These are phyloP conservation scores for Trypanosoma vivax DNA, from an alignment of 208 protist genomes.

Conservation along the genomic window DNA sequence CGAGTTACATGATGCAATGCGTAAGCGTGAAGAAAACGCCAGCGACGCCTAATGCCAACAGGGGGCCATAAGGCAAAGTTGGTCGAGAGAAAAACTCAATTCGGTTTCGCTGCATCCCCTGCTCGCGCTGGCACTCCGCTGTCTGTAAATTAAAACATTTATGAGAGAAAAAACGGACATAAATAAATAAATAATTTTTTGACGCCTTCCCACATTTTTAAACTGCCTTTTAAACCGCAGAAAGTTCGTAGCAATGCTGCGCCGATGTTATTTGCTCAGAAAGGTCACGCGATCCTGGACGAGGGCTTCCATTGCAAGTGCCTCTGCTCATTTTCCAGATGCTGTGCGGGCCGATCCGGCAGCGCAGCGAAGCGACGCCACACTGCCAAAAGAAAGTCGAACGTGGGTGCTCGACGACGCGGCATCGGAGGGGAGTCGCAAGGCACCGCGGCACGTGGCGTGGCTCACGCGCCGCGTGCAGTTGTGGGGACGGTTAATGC, in stretches of 20 bases:
- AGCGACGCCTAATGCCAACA: too few species aligned
- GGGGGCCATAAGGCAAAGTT: too few species aligned
- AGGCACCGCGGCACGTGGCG: conserved; percentile 35
- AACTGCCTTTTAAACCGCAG: not conserved
- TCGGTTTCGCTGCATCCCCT: too few species aligned
- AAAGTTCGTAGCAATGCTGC: conserved; percentile 38
- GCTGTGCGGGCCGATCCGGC: conserved; percentile 55
- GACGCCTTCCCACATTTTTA: not conserved
- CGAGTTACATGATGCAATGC: too few species aligned
- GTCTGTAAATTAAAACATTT: too few species aligned
- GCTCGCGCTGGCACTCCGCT: too few species aligned
- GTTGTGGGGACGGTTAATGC: conserved; percentile 58
- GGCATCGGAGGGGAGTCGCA: not conserved
- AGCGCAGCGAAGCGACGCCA: conserved; percentile 21
- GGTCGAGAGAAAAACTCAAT: too few species aligned
- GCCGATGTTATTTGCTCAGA: conserved; percentile 30
- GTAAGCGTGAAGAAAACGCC: too few species aligned
- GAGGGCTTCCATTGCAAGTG: conserved; percentile 42
- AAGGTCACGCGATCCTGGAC: conserved; percentile 78
- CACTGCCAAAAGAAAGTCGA: conserved; percentile 56
- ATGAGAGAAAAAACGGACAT: too few species aligned
- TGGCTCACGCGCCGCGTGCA: conserved; percentile 23
- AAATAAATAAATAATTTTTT: conserved; percentile 6
- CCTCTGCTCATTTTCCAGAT: conserved; percentile 71
- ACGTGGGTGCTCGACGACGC: conserved; percentile 51